Evolutionary conservation across 768 basidiomycete genomes (phyloP), one percentile per base, ranked within the genome.

Genomic region (Tulasnella sp.): DNA sequence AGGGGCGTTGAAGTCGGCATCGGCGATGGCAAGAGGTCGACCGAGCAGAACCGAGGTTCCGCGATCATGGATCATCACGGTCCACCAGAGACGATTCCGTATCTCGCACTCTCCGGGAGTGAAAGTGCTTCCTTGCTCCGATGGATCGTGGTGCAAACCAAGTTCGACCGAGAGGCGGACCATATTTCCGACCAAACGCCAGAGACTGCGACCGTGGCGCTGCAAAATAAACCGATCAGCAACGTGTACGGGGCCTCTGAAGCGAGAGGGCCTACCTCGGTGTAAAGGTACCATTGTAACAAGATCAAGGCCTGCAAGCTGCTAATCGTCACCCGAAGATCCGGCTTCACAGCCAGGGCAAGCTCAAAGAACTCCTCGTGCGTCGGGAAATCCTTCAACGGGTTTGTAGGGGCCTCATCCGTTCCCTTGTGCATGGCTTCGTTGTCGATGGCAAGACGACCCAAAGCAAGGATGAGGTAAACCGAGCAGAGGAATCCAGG

Each of bases 231-330:
- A 19, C 21, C 46, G 18, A 16, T 76, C 71, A 72, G 71, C 9
- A 21, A 42, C 8, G 27, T 72, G 1, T 10, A 12, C 21, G 0
- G 27, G 62, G 71, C n/a, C 38, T 58, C 24, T 36, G 24, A 80
- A 14, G 40, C 1, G 34, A 27, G 19, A 14, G 39, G 5, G 83
- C 89, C 77, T 81, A 93, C 94, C 88, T 95, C 94, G 31, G 92
- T 94, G 83, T 95, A 96, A 31, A 96, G 88, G 85, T 95, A 95
- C 94, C 94, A 95, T 78, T 96, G 95, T 72, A 95, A 85, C 8
- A 96, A 85, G 36, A 95, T 94, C 76, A 96, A 88, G 0, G 94
- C 93, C 84, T 96, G 94, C 80, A 96, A 85, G 83, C 93, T 94
- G 7, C 92, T 91, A 62, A 95, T 89, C 6, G 94, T 94, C 83